Conservation (phyloP, 2,329 filamentous ascomycete genomes). For the Chrysoporthe cubensis region DNA sequence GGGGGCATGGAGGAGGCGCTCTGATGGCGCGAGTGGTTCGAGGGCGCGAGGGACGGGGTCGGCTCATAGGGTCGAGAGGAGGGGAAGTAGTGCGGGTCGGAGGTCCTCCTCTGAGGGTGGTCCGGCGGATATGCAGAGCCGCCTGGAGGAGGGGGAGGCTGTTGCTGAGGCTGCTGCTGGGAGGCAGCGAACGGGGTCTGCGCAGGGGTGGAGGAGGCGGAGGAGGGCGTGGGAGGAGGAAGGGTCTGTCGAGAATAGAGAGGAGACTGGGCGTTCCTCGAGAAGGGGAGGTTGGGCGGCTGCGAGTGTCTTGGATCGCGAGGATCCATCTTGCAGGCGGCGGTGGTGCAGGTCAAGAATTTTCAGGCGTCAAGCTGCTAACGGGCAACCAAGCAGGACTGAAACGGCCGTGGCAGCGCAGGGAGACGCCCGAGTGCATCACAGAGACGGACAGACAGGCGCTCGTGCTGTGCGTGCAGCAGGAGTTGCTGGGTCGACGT, state of each 20-base stretch:
- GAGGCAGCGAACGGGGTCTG: conserved; percentile 25
- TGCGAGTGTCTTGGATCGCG: conserved; percentile 40
- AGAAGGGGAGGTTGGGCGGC: conserved; percentile 39
- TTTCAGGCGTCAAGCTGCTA: conserved; percentile 4
- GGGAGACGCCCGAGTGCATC: conserved; percentile 3
- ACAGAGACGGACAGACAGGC: not conserved
- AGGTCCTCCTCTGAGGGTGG: conserved; percentile 42
- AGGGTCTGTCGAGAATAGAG: conserved; percentile 38
- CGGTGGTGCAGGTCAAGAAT: conserved; percentile 8
- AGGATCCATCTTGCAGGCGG: conserved; percentile 27
- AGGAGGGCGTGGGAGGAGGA: conserved; percentile 31
- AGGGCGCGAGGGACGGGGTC: conserved; percentile 35
- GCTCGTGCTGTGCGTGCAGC: not conserved
- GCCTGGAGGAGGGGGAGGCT: conserved; percentile 33
- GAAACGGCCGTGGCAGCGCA: conserved; percentile 5
- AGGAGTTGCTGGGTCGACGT: not conserved
- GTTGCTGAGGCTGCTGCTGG: conserved; percentile 29
- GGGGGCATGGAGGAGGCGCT: conserved; percentile 51
- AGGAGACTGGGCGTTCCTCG: conserved; percentile 40
- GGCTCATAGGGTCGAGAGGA: conserved; percentile 41
- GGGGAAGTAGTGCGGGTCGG: conserved; percentile 49
- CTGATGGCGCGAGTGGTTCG: conserved; percentile 47
- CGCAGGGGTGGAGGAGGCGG: conserved; percentile 28
- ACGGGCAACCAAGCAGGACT: not conserved
- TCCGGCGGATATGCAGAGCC: conserved; percentile 36